Evolutionary conservation across 1,284 basidiomycete species (phyloP).

Genomic region (Moesziomyces globuligerus): DNA sequence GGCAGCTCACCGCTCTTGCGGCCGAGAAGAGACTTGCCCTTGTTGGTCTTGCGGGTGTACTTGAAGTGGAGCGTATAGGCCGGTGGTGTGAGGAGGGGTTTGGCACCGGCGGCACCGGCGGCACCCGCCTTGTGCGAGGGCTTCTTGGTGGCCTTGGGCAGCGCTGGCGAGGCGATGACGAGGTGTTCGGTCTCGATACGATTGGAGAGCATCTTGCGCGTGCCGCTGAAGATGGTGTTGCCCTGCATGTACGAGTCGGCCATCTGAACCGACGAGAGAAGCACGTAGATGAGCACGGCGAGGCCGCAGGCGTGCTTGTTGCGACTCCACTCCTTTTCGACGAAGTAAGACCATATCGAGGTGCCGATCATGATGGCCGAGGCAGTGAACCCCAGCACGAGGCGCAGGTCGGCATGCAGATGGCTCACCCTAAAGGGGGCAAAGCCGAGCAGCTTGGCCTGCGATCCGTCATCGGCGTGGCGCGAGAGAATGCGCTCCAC

Average conservation of each 20-base stretch:
- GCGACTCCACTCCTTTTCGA: constrained; percentile 62
- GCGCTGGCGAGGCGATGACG: constrained; percentile 44
- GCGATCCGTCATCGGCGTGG: constrained; percentile 24
- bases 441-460: constrained; percentile 21
- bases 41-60: constrained; percentile 51
- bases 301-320: constrained; percentile 52
- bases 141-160: constrained; percentile 41
- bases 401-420: constrained; percentile 53
- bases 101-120: constrained; percentile 39
- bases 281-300: constrained; percentile 51
- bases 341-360: constrained; percentile 56
- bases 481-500: constrained; percentile 52
- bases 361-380: constrained; percentile 62
- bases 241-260: constrained; percentile 53
- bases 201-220: constrained; percentile 50
- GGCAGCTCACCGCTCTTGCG: constrained; percentile 39
- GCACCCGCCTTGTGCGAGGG: too few species aligned
- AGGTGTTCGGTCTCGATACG: constrained; percentile 56
- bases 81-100: constrained; percentile 53
- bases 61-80: constrained; percentile 53
- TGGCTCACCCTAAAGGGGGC: constrained; percentile 59
- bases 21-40: constrained; percentile 41
- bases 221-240: constrained; percentile 57
- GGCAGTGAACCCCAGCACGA: constrained; percentile 51
- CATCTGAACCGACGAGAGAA: constrained; percentile 40